Base-by-base conservation (phyloP, 2,329 filamentous ascomycete genomes). In the Rhynchosporium secalis region DNA sequence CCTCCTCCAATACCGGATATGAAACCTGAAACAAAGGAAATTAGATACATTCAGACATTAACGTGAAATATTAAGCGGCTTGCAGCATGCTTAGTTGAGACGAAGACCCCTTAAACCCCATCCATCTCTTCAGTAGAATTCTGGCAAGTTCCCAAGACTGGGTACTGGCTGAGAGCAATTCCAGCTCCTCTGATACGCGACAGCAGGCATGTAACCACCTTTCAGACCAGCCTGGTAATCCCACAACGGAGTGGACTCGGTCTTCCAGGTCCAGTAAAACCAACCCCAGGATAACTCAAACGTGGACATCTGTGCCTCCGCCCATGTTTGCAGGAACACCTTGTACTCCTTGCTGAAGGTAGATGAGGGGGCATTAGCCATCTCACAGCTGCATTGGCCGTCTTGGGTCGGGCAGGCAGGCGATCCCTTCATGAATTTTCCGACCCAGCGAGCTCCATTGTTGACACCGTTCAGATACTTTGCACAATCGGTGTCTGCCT, bases 261-360 rank as follows among this genome's bases (percentile, higher is more conserved):
- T 96, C 77, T 93, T 86, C 94, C 94, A 96, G 41, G 92, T 97
- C 95, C 95, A 99, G 78, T 98, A 98, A 79, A 96, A 96, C 95
- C 95, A 98, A 56, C 95, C 95, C 88, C 90, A 95, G 5, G 90
- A 91, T 66, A 88, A 87, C 76, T 98, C 94, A 73, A 98, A 99
- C 63, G 87, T 91, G 70, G 88, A 82, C 91, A 99, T 98, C 79
- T 99, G 95, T 61, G 93, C 95, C 76, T 96, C 88, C 6, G 94
- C 94, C 76, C 98, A 98, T 76, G 90, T 91, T 68, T 85, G 83
- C 65, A 98, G 80, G 77, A 94, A 98, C 68, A 86, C 78, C 78
- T 95, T 96, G 78, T 98, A 99, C 7, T 79, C 78, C 63, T 80
- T 79, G 45, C 83, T 86, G 79, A 93, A 98, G 5, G 77, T 73